Base-by-base conservation (phyloP, 2,329 filamentous ascomycete genomes). In the Stemphylium lycopersici region DNA sequence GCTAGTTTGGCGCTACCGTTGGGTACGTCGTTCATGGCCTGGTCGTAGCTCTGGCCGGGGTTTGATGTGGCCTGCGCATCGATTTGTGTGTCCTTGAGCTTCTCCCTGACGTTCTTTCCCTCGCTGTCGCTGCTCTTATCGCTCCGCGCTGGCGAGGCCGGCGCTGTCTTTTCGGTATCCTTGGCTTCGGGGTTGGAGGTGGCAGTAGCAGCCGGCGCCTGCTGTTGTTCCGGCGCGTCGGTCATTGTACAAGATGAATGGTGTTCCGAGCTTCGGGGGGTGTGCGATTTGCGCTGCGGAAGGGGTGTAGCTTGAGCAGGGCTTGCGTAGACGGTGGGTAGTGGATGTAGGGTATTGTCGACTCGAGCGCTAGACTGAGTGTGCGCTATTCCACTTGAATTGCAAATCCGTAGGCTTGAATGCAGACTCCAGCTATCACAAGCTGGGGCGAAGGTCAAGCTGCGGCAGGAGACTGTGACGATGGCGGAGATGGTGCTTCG, bases 51-150 rank as follows among this genome's bases (percentile, higher is more conserved):
- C 34, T 58, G 49, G 15, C 48, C 48, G 47, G 61, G 50, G 32
- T 70, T 62, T 13, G 64, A 61, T 15, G 58, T 57, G 39, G 62
- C 39, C 39, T 67, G 63, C 47, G 78, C 74, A 34, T 80, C 81
- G 51, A 87, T 85, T n/a, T 82, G 79, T 3, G 85, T 85, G 64
- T 87, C 82, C 71, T 85, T 82, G 48, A 88, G 75, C 72, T 86
- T 84, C 68, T 87, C 81, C 53, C 85, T 77, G 33, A 86, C 82
- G 7, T 83, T 83, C 55, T 80, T 81, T 69, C 87, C 84, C 56
- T 81, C 80, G 54, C 74, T 76, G 37, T 80, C 79, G 52, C 72
- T 72, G 60, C 71, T 73, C 55, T 63, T 75, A 58, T 81, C 79
- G 53, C 73, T 76, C 33, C 62, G 69, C 33, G 71, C 62, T 24